These are phyloP conservation scores for Elsinoe ampelina DNA, from an alignment of 2,329 filamentous ascomycete genomes.

Conservation along the genomic window DNA sequence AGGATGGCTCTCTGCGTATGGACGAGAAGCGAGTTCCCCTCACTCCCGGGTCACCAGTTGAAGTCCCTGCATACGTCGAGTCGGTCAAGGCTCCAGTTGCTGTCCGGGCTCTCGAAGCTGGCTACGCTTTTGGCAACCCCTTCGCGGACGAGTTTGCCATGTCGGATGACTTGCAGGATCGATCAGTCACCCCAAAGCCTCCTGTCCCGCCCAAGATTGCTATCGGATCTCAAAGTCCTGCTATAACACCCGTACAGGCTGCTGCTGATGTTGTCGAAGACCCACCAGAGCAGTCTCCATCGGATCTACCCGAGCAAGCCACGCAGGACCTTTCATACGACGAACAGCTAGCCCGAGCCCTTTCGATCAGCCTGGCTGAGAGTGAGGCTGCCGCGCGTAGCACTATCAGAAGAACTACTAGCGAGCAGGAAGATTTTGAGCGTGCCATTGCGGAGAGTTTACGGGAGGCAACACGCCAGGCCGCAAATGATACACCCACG, in stretches of 20 bases:
- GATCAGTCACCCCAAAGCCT: conserved; percentile 35
- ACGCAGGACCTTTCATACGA: conserved; percentile 25
- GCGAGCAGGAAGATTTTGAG: conserved; percentile 23
- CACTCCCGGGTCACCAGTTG: conserved; percentile 16
- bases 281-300: background rate
- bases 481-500: conserved; percentile 12
- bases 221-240: conserved; percentile 16
- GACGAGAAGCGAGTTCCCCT: conserved; percentile 9
- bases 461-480: conserved; percentile 3
- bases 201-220: conserved; percentile 37
- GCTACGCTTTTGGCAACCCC: conserved; percentile 35
- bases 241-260: background rate
- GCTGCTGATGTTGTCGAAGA: background rate
- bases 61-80: background rate
- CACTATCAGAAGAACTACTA: conserved; percentile 18
- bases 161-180: conserved; percentile 27
- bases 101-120: conserved; percentile 31
- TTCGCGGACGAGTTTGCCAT: conserved; percentile 36
- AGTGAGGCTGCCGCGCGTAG: conserved; percentile 20
- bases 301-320: background rate
- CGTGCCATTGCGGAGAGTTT: conserved; percentile 29
- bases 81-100: background rate
- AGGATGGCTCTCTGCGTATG: conserved; percentile 30
- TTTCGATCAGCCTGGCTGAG: conserved; percentile 29
- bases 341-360: conserved; percentile 29